phyloP scores from a whole-genome alignment of 495 filamentous ascomycete species.

The Aspergillus taichungensis region DNA sequence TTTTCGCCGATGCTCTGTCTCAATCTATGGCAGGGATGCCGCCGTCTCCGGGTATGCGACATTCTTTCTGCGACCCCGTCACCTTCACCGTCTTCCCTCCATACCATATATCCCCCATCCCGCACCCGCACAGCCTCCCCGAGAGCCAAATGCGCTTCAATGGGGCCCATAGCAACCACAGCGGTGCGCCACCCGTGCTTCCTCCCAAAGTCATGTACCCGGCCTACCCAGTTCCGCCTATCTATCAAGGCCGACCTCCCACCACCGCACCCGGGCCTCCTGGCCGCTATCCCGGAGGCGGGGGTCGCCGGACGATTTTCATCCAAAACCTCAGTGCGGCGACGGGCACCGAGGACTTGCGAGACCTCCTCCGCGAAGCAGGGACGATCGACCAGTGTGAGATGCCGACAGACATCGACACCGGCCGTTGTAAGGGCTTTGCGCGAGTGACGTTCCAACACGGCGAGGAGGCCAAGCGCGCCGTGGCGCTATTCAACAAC shows the following conservation, averaged over 20 bases:
- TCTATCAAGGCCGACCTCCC: background rate
- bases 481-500: constrained; percentile 23
- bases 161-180: background rate
- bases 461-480: constrained; percentile 27
- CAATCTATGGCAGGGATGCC: constrained; percentile 22
- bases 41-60: constrained; percentile 24
- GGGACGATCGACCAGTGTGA: constrained; percentile 26
- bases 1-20: constrained; percentile 21
- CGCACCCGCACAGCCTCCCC: constrained; percentile 1
- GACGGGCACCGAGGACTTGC: constrained; percentile 19
- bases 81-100: constrained; percentile 26
- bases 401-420: constrained; percentile 7
- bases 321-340: constrained; percentile 21
- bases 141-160: constrained; percentile 2
- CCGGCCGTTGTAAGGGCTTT: constrained; percentile 13
- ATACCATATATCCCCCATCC: constrained; percentile 23
- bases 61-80: constrained; percentile 21
- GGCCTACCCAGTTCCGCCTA: too few species aligned
- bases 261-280: background rate
- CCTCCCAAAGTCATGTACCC: too few species aligned
- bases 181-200: background rate
- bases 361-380: constrained; percentile 12
- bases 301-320: constrained; percentile 14
- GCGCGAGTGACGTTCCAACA: constrained; percentile 26
- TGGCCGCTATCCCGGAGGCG: background rate